These are phyloP conservation scores for Sinapis alba DNA, from an alignment of 441 rosid genomes.

Conservation along the genomic window DNA sequence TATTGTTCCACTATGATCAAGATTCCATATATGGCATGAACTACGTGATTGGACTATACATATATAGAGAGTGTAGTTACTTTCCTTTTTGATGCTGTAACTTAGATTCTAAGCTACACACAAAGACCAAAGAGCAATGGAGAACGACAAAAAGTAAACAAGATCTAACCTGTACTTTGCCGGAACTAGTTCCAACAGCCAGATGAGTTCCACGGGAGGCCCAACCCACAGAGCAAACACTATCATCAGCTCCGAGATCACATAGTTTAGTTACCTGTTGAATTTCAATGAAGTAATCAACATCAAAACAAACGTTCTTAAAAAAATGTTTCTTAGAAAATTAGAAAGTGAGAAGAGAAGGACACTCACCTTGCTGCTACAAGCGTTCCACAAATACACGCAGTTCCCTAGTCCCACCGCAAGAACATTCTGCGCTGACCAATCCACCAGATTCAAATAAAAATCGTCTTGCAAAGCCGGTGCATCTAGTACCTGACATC, in stretches of 20 bases:
- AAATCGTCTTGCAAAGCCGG: slow-evolving; percentile 98
- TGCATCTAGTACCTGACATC: slow-evolving; percentile 84
- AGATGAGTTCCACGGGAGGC: slow-evolving; percentile 81
- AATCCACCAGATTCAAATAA: slow-evolving; percentile 91
- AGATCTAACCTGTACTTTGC: slow-evolving; percentile 81
- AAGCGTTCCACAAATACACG: slow-evolving; percentile 97
- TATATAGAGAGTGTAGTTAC: background rate
- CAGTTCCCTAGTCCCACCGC: slow-evolving; percentile 93
- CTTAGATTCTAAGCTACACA: background rate
- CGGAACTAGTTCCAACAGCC: slow-evolving; percentile 87
- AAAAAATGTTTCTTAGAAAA: background rate
- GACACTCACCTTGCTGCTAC: slow-evolving; percentile 82
- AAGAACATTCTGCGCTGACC: slow-evolving; percentile 90
- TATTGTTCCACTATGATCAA: slow-evolving; percentile 6
- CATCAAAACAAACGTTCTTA: background rate
- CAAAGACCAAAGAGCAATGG: background rate
- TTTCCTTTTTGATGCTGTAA: background rate
- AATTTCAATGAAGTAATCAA: slow-evolving; percentile 10
- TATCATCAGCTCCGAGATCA: slow-evolving; percentile 84
- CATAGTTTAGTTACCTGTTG: slow-evolving; percentile 88
- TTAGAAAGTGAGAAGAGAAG: background rate
- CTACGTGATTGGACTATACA: background rate
- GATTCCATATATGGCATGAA: background rate
- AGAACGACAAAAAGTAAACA: background rate
- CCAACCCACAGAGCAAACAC: slow-evolving; percentile 96